phyloP scores from a whole-genome alignment of 345 rosid genomes.

The Durio zibethinus region DNA sequence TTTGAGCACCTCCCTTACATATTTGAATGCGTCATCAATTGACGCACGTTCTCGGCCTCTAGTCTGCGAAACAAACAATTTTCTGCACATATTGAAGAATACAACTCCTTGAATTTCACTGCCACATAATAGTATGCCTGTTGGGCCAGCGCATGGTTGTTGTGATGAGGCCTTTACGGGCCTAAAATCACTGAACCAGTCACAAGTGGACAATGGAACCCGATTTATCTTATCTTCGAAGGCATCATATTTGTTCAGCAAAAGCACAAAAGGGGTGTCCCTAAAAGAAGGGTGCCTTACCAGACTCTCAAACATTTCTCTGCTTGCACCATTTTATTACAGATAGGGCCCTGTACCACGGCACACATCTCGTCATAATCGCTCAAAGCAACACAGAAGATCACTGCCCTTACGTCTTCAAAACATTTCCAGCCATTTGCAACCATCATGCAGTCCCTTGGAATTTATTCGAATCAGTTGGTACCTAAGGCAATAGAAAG shows the following conservation, averaged over 20 bases:
- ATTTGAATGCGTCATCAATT: conserved; percentile 53
- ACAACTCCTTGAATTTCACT: conserved; percentile 55
- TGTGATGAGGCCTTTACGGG: conserved; percentile 41
- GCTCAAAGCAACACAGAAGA: conserved; percentile 56
- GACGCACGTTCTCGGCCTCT: conserved; percentile 37
- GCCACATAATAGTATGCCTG: conserved; percentile 56
- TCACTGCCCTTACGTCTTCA: conserved; percentile 53
- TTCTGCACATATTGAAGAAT: conserved; percentile 30
- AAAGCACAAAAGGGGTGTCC: conserved; percentile 48
- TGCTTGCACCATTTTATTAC: conserved; percentile 56
- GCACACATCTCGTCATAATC: conserved; percentile 49
- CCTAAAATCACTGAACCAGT: conserved; percentile 54
- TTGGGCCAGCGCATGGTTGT: conserved; percentile 44
- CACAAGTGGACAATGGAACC: conserved; percentile 43
- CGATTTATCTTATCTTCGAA: conserved; percentile 47
- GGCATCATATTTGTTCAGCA: conserved; percentile 53
- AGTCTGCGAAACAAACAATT: conserved; percentile 50
- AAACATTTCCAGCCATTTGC: conserved; percentile 73
- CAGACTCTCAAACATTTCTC: conserved; percentile 49
- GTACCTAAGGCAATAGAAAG: conserved; percentile 33
- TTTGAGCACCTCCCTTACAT: conserved; percentile 49
- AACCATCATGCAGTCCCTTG: conserved; percentile 50
- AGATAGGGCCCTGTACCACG: conserved; percentile 20
- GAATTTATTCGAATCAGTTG: conserved; percentile 54
- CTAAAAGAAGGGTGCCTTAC: conserved; percentile 45